Evolutionary conservation across 2,329 filamentous ascomycete species (phyloP).

Genomic region (Diaporthe sp.): DNA sequence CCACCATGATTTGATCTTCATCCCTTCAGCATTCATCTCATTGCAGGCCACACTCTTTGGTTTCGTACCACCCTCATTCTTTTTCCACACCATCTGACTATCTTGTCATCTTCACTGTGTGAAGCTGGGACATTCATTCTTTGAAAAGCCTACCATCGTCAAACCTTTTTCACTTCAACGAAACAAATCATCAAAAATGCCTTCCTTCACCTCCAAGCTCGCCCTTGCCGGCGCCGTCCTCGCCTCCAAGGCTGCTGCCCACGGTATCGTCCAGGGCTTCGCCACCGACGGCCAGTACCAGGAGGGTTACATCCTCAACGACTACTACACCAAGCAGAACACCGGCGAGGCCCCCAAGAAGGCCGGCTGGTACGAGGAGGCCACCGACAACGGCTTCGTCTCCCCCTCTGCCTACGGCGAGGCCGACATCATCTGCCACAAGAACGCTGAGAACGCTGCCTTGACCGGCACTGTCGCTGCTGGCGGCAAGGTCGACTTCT

Average conservation of each 20-base stretch:
- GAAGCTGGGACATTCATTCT: slow-evolving; percentile 41
- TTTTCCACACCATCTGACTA: slow-evolving; percentile 25
- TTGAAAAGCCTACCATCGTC: slow-evolving; percentile 21
- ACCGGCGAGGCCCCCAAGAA: slow-evolving; percentile 44
- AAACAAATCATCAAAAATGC: slow-evolving; percentile 33
- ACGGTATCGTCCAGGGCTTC: slow-evolving; percentile 64
- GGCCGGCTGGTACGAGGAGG: slow-evolving; percentile 51
- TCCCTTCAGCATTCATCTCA: slow-evolving; percentile 34
- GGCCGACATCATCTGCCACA: slow-evolving; percentile 39
- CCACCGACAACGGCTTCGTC: slow-evolving; percentile 43
- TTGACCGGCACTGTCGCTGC: slow-evolving; percentile 38
- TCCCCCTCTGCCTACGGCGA: slow-evolving; percentile 23
- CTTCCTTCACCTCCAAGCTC: slow-evolving; percentile 43
- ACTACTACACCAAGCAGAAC: slow-evolving; percentile 52
- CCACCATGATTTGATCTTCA: background rate
- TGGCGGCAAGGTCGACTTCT: slow-evolving; percentile 42
- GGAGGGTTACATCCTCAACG: slow-evolving; percentile 49
- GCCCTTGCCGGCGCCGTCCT: slow-evolving; percentile 45
- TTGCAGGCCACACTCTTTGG: slow-evolving; percentile 36
- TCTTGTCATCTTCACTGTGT: slow-evolving; percentile 42
- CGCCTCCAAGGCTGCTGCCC: slow-evolving; percentile 47
- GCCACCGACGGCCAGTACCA: slow-evolving; percentile 56
- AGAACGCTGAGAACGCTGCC: slow-evolving; percentile 38
- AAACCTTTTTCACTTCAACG: slow-evolving; percentile 24
- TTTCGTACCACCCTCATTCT: slow-evolving; percentile 33